These are phyloP conservation scores for Dacryopinax spathularia DNA, from an alignment of 768 basidiomycete species.

Conservation along the genomic window DNA sequence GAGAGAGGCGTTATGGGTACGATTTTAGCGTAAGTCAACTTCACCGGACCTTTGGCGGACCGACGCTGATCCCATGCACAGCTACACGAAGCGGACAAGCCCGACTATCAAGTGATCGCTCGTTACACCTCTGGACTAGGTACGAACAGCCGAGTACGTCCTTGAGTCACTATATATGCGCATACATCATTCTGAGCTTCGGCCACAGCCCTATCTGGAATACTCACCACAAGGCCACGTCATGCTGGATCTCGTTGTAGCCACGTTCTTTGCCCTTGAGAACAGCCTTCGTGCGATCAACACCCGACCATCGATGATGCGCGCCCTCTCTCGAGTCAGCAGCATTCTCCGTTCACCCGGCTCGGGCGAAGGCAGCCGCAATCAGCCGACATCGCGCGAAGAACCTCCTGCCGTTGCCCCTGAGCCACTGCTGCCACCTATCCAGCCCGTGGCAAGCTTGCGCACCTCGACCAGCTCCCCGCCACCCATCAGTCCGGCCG, in stretches of 20 bases:
- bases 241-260: background rate
- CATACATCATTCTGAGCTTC: too few relatives aligned
- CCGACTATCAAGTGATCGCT: background rate
- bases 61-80: background rate
- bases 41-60: too few relatives aligned
- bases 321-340: background rate
- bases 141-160: background rate
- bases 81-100: conserved; percentile 2
- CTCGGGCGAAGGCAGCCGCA: background rate
- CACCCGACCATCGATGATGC: background rate
- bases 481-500: background rate
- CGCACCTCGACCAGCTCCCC: background rate
- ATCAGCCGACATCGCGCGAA: background rate
- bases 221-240: background rate
- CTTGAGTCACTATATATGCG: too few relatives aligned
- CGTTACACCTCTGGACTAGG: background rate
- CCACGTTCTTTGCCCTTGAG: background rate
- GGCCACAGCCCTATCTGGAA: background rate
- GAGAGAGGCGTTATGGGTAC: background rate
- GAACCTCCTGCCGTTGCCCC: background rate
- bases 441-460: background rate
- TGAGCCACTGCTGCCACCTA: background rate
- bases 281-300: background rate
- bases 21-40: background rate
- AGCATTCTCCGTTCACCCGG: background rate